Percentiles rank a stretch among this genome's conserved stretches.
Conservation (phyloP, 2,329 filamentous ascomycete species). For the Ciborinia camelliae region DNA sequence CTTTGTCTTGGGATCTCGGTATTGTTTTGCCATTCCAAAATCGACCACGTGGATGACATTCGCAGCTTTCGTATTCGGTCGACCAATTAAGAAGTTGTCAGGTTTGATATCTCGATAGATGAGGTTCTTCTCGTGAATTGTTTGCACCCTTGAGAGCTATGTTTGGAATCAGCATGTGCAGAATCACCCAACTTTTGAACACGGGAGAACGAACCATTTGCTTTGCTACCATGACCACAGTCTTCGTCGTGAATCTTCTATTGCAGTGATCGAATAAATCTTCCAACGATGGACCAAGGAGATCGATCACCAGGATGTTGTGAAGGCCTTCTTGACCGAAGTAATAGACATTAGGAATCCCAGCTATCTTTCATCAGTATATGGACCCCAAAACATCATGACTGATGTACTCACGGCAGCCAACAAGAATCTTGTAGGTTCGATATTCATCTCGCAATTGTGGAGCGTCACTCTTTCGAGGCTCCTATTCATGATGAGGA, state of each 20-base stretch:
- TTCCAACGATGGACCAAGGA: slow-evolving; percentile 90
- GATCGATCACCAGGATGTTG: slow-evolving; percentile 97
- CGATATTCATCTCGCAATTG: slow-evolving; percentile 97
- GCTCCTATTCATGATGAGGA: slow-evolving; percentile 61
- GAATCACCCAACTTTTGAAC: background rate
- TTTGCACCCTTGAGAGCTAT: slow-evolving; percentile 82
- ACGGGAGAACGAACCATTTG: slow-evolving; percentile 69
- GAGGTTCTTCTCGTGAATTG: slow-evolving; percentile 97
- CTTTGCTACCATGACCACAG: slow-evolving; percentile 98
- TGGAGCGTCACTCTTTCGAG: slow-evolving; percentile 95
- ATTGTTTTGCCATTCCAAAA: slow-evolving; percentile 99
- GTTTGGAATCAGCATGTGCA: background rate
- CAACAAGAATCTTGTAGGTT: slow-evolving; percentile 98
- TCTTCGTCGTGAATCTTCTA: slow-evolving; percentile 92
- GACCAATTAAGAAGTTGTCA: slow-evolving; percentile 97
- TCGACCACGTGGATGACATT: slow-evolving; percentile 99
- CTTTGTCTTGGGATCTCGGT: slow-evolving; percentile 97
- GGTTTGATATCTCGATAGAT: slow-evolving; percentile 99
- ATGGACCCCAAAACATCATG: slow-evolving; percentile 18
- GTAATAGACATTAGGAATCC: slow-evolving; percentile 99
- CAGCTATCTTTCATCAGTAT: slow-evolving; percentile 59
- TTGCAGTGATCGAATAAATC: slow-evolving; percentile 98
- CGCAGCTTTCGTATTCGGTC: slow-evolving; percentile 86
- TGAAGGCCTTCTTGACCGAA: slow-evolving; percentile 98
- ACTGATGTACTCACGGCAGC: slow-evolving; percentile 76